Percentiles rank a stretch among this genome's conserved stretches.
Evolutionary conservation across 108 stramenopile species (phyloP).

Genomic region (Fragilariopsis cylindrus): DNA sequence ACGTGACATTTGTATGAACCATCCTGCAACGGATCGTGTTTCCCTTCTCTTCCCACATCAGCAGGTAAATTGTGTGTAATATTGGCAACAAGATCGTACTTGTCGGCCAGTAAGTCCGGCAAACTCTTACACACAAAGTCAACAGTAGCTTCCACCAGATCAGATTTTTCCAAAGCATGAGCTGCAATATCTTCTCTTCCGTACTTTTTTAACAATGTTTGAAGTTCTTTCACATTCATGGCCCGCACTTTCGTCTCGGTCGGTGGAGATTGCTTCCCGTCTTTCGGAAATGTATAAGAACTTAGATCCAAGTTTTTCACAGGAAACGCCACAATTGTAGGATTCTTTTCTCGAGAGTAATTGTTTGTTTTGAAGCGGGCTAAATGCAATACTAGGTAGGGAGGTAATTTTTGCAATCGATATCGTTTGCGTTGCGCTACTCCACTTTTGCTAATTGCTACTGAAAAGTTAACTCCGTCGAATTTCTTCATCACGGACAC

Average conservation of each 20-base stretch:
- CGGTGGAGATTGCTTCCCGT: conserved; percentile 29
- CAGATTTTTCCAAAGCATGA: conserved; percentile 63
- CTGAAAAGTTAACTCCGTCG: conserved; percentile 87
- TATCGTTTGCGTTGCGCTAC: conserved; percentile 79
- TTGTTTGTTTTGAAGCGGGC: conserved; percentile 91
- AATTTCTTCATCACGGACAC: conserved; percentile 92
- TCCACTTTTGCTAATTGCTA: conserved; percentile 58
- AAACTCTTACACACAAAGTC: conserved; percentile 76
- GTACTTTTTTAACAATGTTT: conserved; percentile 61
- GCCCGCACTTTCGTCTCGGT: conserved; percentile 68
- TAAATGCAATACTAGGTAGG: conserved; percentile 91
- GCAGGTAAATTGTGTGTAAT: conserved; percentile 89
- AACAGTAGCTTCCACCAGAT: conserved; percentile 65
- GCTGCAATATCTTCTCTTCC: conserved; percentile 57
- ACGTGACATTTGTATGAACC: conserved; percentile 93
- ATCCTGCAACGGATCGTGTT: conserved; percentile 78
- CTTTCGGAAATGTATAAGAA: conserved; percentile 62
- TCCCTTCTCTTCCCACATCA: conserved; percentile 82
- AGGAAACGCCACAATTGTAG: conserved; percentile 97
- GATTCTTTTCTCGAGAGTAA: conserved; percentile 97
- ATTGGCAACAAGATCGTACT: conserved; percentile 96
- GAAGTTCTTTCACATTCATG: conserved; percentile 83
- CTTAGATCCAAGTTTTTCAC: conserved; percentile 95
- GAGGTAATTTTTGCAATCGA: conserved; percentile 78
- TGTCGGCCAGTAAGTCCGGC: conserved; percentile 76